phyloP scores from a whole-genome alignment of 1,139 yeast species.

The Blastobotrys buckinghamii region DNA sequence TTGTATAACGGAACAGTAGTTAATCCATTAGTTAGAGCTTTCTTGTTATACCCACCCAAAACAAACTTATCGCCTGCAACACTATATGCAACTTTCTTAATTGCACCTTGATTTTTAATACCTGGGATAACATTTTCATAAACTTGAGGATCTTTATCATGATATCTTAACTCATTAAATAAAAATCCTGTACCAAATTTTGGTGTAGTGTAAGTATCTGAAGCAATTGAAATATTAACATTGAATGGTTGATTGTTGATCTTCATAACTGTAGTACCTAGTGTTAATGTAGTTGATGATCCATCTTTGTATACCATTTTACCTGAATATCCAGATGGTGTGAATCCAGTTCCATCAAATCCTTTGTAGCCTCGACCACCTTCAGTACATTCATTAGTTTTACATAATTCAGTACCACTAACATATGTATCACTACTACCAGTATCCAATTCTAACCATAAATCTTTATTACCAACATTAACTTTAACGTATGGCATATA shows the following conservation, averaged over 20 bases:
- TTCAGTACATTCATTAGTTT: not conserved
- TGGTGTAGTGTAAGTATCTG: not conserved
- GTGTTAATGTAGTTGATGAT: not conserved
- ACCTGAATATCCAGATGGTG: not conserved
- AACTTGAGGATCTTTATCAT: not conserved
- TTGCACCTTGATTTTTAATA: not conserved
- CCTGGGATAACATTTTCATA: slow-evolving; percentile 1
- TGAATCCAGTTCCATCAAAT: not conserved
- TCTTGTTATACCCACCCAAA: slow-evolving; percentile 4
- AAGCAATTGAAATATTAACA: not conserved
- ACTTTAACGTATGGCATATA: not conserved
- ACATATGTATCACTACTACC: slow-evolving; percentile 5
- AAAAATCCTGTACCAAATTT: not conserved
- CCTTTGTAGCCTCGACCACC: slow-evolving; percentile 6
- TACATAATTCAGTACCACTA: not conserved
- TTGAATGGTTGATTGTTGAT: not conserved
- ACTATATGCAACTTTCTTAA: slow-evolving; percentile 5
- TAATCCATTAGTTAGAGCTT: not conserved
- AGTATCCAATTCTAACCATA: slow-evolving; percentile 2
- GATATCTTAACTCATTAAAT: not conserved
- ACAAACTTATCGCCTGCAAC: slow-evolving; percentile 4
- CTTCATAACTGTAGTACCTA: not conserved
- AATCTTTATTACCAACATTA: not conserved
- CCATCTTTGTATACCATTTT: not conserved
- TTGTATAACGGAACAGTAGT: not conserved